These are phyloP conservation scores for Cymbidium sinense DNA, from an alignment of 106 monocot genomes.

Conservation along the genomic window DNA sequence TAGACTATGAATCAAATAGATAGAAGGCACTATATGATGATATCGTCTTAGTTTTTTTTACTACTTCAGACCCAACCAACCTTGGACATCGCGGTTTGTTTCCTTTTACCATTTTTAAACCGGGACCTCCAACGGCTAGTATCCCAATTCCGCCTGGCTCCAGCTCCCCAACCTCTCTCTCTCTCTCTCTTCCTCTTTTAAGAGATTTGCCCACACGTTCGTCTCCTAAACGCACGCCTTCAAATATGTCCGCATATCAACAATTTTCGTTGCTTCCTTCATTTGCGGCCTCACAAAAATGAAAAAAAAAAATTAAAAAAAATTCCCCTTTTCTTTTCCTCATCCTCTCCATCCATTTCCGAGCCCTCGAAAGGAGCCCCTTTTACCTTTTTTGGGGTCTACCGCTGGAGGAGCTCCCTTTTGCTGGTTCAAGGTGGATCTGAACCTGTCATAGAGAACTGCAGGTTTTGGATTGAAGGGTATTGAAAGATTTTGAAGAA, in stretches of 20 bases:
- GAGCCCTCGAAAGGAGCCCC: not conserved
- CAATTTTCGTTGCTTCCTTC: not conserved
- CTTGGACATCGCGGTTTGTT: too few species aligned
- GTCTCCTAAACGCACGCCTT: not conserved
- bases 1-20: too few species aligned
- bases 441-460: not conserved
- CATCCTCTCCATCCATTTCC: not conserved
- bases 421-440: not conserved
- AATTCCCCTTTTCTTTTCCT: not conserved
- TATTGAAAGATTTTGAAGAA: not conserved
- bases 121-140: not conserved
- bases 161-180: not conserved
- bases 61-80: too few species aligned
- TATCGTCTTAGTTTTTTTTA: too few species aligned
- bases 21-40: too few species aligned
- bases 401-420: not conserved
- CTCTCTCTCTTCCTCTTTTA: not conserved
- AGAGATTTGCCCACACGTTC: not conserved
- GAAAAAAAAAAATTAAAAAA: not conserved
- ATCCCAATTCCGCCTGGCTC: not conserved
- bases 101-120: too few species aligned
- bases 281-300: not conserved
- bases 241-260: conserved; percentile 1
- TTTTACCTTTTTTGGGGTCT: not conserved
- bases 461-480: not conserved